These are phyloP conservation scores for Sporobolus alterniflorus DNA, from an alignment of 202 grass and related monocot species.

Conservation along the genomic window DNA sequence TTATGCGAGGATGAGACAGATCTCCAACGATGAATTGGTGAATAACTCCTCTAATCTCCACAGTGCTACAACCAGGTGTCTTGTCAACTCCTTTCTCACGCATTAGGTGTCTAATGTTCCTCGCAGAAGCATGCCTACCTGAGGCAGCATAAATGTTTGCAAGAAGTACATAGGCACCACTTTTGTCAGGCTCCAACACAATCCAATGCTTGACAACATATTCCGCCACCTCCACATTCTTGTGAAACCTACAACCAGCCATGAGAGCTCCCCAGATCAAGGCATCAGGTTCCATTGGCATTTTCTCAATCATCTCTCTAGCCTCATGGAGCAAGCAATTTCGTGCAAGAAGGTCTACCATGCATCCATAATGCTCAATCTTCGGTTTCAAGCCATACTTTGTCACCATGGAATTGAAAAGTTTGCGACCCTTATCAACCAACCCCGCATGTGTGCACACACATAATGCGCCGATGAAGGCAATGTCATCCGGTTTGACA, in stretches of 20 bases:
- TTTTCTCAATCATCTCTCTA: constrained; percentile 57
- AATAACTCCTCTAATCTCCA: constrained; percentile 67
- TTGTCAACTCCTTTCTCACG: constrained; percentile 60
- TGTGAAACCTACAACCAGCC: constrained; percentile 78
- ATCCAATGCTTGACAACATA: constrained; percentile 65
- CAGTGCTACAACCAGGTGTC: constrained; percentile 66
- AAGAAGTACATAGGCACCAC: constrained; percentile 68
- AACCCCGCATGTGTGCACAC: constrained; percentile 74
- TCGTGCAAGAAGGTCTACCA: constrained; percentile 70
- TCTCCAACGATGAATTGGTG: constrained; percentile 71
- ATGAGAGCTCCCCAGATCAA: constrained; percentile 74
- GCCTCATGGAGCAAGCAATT: constrained; percentile 67
- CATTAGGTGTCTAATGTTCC: constrained; percentile 63
- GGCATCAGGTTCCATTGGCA: constrained; percentile 80
- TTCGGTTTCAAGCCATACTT: constrained; percentile 61
- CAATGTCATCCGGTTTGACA: constrained; percentile 60
- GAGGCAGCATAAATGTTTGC: constrained; percentile 69
- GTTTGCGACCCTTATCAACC: constrained; percentile 55
- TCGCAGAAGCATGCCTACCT: constrained; percentile 57
- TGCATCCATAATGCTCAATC: constrained; percentile 80
- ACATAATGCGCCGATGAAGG: constrained; percentile 61
- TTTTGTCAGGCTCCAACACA: constrained; percentile 68
- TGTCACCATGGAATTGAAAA: constrained; percentile 65
- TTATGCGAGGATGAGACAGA: constrained; percentile 59
- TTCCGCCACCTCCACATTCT: constrained; percentile 63